Evolutionary conservation across 768 basidiomycete species (phyloP), one percentile per base, ranked within the genome.

Genomic region (Collybia mongolica): DNA sequence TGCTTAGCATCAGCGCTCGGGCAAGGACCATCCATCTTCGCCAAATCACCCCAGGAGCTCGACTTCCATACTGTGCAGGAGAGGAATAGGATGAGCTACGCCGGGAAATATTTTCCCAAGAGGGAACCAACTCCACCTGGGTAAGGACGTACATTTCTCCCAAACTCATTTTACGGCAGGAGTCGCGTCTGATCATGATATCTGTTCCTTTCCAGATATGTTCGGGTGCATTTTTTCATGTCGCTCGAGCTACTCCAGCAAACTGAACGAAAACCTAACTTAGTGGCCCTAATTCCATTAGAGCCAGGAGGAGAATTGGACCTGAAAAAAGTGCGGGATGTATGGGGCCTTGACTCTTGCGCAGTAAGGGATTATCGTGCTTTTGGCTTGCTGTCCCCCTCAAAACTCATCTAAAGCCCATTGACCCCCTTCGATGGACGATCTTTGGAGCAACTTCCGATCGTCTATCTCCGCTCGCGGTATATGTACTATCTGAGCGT

Each of bases 311-410:
- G 60, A 2, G 55, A 51, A 29, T 44, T 61, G 5, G 56, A 61
- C 40, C 19, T 59, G 26, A 46, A 17, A 37, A 46, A 35, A 12
- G 48, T 61, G 35, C 59, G 55, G 40, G 39, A 50, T 22, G 43
- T 61, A 1, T 61, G 60, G 60, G 53, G 53, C 14, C 48, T 59
- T 17, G 58, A 59, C 18, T 51, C 47, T 6, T 61, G 58, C 29
- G 38, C 46, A 5, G 60, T 61, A 39, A 20, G 46, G 32, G 53
- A 26, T 17, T 35, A 24, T 1, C 11, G n/a, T 6, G 3, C 5
- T 15, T 23, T 18, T 0, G 12, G 22, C 1, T n/a, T 2, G 3
- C n/a, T 15, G 15, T 19, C 28, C n/a, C 12, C 11, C n/a, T 38
- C 49, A 28, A 26, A 11, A 9, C 24, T n/a, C 2, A 19, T n/a